Evolutionary conservation across 306 rosid genomes (phyloP).

Genomic region (Cucurbita argyrosperma): DNA sequence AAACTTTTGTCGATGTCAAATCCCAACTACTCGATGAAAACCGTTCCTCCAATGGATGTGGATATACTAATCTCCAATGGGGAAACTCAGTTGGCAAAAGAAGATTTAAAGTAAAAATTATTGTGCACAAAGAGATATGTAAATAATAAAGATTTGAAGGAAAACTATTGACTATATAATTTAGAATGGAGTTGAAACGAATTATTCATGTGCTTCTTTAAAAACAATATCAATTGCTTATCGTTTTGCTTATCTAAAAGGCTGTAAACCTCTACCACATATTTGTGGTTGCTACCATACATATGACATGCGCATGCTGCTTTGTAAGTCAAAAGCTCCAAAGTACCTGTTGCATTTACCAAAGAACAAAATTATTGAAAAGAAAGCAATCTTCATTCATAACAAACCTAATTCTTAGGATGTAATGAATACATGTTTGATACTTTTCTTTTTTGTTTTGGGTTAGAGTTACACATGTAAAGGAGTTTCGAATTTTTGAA

Average conservation of each 20-base stretch:
- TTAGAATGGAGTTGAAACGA: conserved; percentile 25
- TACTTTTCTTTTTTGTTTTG: not conserved
- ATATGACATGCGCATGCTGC: conserved; percentile 63
- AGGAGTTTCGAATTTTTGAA: no score
- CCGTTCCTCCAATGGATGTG: not conserved
- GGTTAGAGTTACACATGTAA: not conserved
- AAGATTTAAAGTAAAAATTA: not conserved
- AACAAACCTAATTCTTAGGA: not conserved
- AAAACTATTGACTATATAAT: not conserved
- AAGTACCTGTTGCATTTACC: conserved; percentile 41
- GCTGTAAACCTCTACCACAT: conserved; percentile 29
- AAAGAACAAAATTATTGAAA: not conserved
- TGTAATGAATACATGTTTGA: not conserved
- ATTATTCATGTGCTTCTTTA: conserved; percentile 25
- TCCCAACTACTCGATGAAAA: not conserved
- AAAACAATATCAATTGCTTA: conserved; percentile 27
- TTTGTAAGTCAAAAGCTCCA: conserved; percentile 55
- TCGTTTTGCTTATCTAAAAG: conserved; percentile 26
- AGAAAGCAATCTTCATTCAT: not conserved
- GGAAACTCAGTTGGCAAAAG: not conserved
- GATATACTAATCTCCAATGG: not conserved
- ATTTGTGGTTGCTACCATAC: conserved; percentile 37
- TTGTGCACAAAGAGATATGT: not conserved
- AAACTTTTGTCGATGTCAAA: not conserved
- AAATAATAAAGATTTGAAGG: not conserved